These are phyloP conservation scores for Coemansia interrupta DNA, from an alignment of 192 early-diverging fungal species.

Conservation along the genomic window DNA sequence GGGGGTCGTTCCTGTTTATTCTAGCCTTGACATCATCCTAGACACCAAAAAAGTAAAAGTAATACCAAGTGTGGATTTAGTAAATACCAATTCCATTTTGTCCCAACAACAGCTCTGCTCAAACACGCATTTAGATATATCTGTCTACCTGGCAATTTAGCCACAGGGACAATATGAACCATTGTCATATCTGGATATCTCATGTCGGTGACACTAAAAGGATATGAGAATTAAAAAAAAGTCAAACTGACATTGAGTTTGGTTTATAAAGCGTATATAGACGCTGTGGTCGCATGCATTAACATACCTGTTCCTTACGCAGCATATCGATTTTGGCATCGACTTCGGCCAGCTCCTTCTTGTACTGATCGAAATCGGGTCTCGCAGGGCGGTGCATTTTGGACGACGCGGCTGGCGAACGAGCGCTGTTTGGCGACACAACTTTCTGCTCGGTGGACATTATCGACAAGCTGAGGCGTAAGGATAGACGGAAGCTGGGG, in stretches of 20 bases:
- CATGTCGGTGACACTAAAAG: too few species aligned
- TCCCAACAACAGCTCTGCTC: too few species aligned
- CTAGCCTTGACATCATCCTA: constrained; percentile 58
- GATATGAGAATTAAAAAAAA: too few species aligned
- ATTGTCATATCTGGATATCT: too few species aligned
- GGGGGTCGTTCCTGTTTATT: constrained; percentile 56
- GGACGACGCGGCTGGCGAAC: constrained; percentile 4
- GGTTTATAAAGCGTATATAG: too few species aligned
- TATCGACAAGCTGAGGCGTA: background rate
- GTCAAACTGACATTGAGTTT: too few species aligned
- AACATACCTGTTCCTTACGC: constrained; percentile 55
- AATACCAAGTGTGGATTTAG: too few species aligned
- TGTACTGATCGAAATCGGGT: constrained; percentile 55
- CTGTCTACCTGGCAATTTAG: too few species aligned
- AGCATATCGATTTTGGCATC: constrained; percentile 58
- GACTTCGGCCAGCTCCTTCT: constrained; percentile 52
- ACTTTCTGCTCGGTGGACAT: constrained; percentile 38
- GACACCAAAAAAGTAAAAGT: background rate
- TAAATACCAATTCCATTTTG: too few species aligned
- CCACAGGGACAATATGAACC: too few species aligned
- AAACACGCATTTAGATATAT: too few species aligned
- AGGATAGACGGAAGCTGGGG: background rate
- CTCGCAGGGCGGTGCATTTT: constrained; percentile 37
- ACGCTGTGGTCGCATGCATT: too few species aligned
- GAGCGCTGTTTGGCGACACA: constrained; percentile 10